A percentile compares a stretch with the other conserved stretches of the same genome.
Evolutionary conservation across 1,139 yeast species (phyloP).

Genomic region (Zygosaccharomyces sapae): DNA sequence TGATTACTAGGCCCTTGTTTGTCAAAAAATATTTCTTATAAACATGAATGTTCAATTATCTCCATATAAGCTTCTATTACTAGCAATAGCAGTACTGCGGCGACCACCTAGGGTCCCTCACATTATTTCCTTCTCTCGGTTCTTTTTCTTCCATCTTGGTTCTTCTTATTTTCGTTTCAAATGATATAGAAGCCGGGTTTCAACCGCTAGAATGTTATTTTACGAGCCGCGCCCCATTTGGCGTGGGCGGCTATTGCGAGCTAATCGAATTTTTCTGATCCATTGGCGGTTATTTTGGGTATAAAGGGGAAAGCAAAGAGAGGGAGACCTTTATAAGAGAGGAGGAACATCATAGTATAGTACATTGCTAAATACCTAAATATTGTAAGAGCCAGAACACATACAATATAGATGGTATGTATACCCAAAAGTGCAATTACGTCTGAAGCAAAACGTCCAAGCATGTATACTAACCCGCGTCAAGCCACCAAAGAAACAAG

Average conservation of each 20-base stretch:
- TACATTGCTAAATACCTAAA: too few species aligned
- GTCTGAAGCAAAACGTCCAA: too few species aligned
- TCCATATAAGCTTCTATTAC: not conserved
- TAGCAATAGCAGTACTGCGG: not conserved
- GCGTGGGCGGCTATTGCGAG: too few species aligned
- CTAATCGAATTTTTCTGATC: not conserved
- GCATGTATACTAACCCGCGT: conserved; percentile 3
- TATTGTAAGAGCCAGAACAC: too few species aligned
- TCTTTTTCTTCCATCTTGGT: not conserved
- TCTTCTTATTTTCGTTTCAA: not conserved
- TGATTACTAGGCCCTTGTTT: conserved; percentile 1
- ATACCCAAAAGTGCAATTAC: not conserved
- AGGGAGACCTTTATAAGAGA: too few species aligned
- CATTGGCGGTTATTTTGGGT: not conserved
- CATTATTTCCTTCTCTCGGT: not conserved
- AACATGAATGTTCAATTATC: not conserved
- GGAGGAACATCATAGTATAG: too few species aligned
- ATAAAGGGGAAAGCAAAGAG: not conserved
- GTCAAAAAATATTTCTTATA: not conserved
- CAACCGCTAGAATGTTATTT: not conserved
- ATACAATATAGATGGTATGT: not conserved
- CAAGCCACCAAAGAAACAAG: conserved; percentile 29
- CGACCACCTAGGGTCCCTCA: conserved; percentile 1
- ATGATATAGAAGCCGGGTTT: not conserved
- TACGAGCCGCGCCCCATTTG: too few species aligned